Percentiles rank a stretch among this genome's conserved stretches.
These are phyloP conservation scores for Trichophyton verrucosum DNA, from an alignment of 2,329 filamentous ascomycete species.

Conservation along the genomic window DNA sequence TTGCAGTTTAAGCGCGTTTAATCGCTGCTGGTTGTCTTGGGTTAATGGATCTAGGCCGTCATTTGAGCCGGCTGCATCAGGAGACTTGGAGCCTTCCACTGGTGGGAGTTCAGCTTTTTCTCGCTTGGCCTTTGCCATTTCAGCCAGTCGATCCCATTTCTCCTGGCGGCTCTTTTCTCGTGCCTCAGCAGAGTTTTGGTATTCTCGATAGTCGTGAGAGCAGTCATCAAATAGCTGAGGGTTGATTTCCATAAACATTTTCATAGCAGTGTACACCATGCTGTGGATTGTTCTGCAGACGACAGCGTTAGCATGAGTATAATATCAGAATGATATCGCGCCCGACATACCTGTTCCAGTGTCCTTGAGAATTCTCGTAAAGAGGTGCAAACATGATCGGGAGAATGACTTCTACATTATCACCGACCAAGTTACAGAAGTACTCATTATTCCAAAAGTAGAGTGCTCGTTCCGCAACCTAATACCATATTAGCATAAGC, in stretches of 20 bases:
- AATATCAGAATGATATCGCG: neutral
- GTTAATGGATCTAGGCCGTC: conserved; percentile 70
- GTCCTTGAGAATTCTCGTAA: conserved; percentile 97
- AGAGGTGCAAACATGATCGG: conserved; percentile 98
- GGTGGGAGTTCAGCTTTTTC: conserved; percentile 25
- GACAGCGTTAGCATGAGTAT: conserved; percentile 22
- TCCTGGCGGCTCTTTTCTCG: conserved; percentile 69
- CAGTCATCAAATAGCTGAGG: conserved; percentile 97
- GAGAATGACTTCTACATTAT: conserved; percentile 95
- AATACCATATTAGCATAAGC: conserved; percentile 12
- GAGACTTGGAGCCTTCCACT: conserved; percentile 26
- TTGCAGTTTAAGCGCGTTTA: conserved; percentile 82
- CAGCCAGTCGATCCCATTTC: conserved; percentile 77
- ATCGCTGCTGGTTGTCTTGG: conserved; percentile 71
- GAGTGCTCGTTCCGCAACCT: conserved; percentile 86
- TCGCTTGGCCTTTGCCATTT: conserved; percentile 63
- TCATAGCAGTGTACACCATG: conserved; percentile 99
- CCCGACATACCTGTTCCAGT: conserved; percentile 82
- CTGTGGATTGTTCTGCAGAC: conserved; percentile 82
- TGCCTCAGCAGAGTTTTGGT: conserved; percentile 81
- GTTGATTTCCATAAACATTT: conserved; percentile 99
- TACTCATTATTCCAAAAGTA: conserved; percentile 99
- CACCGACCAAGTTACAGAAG: conserved; percentile 97
- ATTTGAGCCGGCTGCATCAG: conserved; percentile 34
- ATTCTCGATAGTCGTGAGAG: conserved; percentile 93